These are phyloP conservation scores for Persicaria tinctoria DNA, from an alignment of 148 eudicot species.

Conservation along the genomic window DNA sequence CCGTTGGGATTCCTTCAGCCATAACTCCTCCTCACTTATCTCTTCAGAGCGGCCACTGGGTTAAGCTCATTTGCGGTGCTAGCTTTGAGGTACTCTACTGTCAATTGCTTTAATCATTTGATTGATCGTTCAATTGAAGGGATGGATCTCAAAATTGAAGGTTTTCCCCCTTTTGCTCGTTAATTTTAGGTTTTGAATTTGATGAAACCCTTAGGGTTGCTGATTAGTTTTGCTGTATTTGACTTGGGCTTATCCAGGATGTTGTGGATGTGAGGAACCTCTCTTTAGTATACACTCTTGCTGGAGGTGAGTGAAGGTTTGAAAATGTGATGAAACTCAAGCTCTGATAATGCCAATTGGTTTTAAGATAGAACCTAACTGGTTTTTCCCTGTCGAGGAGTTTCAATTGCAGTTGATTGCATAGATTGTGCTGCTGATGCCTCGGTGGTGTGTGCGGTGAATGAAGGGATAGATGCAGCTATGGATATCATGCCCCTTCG, in stretches of 20 bases:
- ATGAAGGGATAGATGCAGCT: slow-evolving; percentile 82
- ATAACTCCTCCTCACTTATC: slow-evolving; percentile 44
- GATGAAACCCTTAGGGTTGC: background rate
- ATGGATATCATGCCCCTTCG: slow-evolving; percentile 43
- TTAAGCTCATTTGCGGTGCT: slow-evolving; percentile 95
- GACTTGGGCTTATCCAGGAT: slow-evolving; percentile 36
- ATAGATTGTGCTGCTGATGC: slow-evolving; percentile 98
- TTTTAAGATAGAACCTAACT: no score
- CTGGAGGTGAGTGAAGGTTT: no score
- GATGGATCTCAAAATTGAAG: no score
- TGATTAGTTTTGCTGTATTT: background rate
- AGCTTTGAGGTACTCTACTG: slow-evolving; percentile 63
- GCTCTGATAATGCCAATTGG: no score
- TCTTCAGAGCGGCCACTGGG: slow-evolving; percentile 77
- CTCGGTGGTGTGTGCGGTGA: slow-evolving; percentile 73
- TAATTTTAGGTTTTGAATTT: background rate
- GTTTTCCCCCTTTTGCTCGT: background rate
- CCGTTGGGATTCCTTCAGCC: slow-evolving; percentile 37
- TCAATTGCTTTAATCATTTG: background rate
- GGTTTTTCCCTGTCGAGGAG: background rate
- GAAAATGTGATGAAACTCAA: no score
- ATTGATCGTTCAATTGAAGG: background rate
- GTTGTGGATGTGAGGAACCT: slow-evolving; percentile 77
- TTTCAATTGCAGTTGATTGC: slow-evolving; percentile 66
- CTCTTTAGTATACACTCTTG: slow-evolving; percentile 73